These are phyloP conservation scores for Alisma plantagoaquatica DNA, from an alignment of 106 monocot species.

Conservation along the genomic window DNA sequence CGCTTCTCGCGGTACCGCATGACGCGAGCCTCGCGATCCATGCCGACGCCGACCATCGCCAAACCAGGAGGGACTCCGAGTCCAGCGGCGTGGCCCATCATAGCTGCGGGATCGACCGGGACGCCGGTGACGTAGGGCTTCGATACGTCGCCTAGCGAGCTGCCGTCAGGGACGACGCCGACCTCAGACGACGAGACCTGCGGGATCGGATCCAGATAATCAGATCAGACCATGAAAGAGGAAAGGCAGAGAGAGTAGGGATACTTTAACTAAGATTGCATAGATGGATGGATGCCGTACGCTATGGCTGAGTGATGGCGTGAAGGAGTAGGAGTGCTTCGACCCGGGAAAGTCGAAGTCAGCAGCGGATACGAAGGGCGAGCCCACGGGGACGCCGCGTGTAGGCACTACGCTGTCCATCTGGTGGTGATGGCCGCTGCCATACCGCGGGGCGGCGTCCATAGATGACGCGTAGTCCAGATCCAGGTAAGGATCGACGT, in stretches of 20 bases:
- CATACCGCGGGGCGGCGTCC: no score
- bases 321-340: background rate
- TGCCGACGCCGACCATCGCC: no score
- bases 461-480: conserved; percentile 24
- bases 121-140: conserved; percentile 5
- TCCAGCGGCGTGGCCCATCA: background rate
- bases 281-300: background rate
- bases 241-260: background rate
- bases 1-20: conserved; percentile 25
- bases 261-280: background rate
- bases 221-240: no score
- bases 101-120: background rate
- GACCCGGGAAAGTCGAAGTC: no score
- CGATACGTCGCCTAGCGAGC: conserved; percentile 1
- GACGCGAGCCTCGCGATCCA: conserved; percentile 37
- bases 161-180: conserved; percentile 13
- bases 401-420: conserved; percentile 24
- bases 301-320: conserved; percentile 5
- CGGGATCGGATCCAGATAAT: no score
- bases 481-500: conserved; percentile 33
- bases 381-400: background rate
- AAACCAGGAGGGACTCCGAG: no score
- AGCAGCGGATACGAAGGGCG: background rate
- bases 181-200: conserved; percentile 9
- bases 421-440: conserved; percentile 3